Conservation (phyloP, 768 basidiomycete species). For the Leccinum incarnatum region DNA sequence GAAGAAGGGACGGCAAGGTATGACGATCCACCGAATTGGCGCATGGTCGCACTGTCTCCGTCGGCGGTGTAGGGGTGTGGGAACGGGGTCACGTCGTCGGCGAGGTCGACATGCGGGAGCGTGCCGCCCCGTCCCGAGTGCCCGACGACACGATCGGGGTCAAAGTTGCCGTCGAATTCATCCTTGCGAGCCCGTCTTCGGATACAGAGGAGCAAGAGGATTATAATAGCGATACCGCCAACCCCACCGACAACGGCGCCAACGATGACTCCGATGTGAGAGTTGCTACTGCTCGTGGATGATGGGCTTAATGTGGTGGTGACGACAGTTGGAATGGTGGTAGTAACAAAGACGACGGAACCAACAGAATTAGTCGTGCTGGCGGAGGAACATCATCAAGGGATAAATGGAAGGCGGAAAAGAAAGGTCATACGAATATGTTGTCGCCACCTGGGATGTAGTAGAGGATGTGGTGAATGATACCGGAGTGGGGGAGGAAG, state of each 20-base stretch:
- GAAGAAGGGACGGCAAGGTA: constrained; percentile 9
- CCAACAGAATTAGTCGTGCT: constrained; percentile 26
- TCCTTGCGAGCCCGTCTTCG: constrained; percentile 26
- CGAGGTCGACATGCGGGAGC: constrained; percentile 27
- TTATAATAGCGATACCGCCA: constrained; percentile 26
- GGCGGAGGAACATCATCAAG: not conserved
- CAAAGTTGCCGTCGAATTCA: constrained; percentile 51
- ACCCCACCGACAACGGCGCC: constrained; percentile 54
- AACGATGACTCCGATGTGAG: constrained; percentile 43
- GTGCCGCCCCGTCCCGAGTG: constrained; percentile 24
- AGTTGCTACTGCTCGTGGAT: not conserved
- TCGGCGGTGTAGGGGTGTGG: constrained; percentile 3
- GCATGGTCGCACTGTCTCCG: constrained; percentile 20
- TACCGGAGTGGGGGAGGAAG: not conserved
- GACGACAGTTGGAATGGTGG: constrained; percentile 11
- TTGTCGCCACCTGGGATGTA: constrained; percentile 20
- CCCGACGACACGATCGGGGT: constrained; percentile 42
- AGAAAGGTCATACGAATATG: constrained; percentile 15
- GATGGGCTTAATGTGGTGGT: constrained; percentile 11
- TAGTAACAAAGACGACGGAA: constrained; percentile 21
- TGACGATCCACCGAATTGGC: constrained; percentile 17
- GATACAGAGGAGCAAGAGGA: constrained; percentile 31
- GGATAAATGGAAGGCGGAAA: not conserved
- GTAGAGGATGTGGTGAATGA: constrained; percentile 2
- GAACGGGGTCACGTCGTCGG: constrained; percentile 31